Evolutionary conservation across 768 basidiomycete genomes (phyloP).

Genomic region (Strobilomyces confusus): DNA sequence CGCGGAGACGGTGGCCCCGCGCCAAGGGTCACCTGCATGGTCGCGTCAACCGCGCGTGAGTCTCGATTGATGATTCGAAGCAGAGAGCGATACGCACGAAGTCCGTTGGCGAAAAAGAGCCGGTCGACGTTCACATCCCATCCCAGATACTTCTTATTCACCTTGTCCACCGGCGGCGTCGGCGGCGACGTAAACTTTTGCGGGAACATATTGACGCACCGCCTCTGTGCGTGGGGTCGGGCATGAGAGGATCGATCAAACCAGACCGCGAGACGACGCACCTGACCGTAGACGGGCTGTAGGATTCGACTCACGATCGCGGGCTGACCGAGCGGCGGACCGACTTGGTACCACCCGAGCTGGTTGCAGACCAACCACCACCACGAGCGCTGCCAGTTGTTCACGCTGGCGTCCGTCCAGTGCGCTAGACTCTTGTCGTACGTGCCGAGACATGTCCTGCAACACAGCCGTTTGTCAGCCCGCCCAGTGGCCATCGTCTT

Average conservation of each 20-base stretch:
- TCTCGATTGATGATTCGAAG: too few species aligned
- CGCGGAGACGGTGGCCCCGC: slow-evolving; percentile 63
- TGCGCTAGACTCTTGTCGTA: slow-evolving; percentile 36
- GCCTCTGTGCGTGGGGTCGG: slow-evolving; percentile 40
- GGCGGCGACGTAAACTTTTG: slow-evolving; percentile 49
- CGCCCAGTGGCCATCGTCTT: too few species aligned
- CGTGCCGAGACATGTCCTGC: slow-evolving; percentile 38
- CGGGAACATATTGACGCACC: slow-evolving; percentile 67
- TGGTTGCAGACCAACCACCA: slow-evolving; percentile 73
- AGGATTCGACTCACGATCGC: slow-evolving; percentile 33
- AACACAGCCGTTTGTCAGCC: not conserved
- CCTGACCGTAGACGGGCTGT: slow-evolving; percentile 28
- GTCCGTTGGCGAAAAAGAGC: slow-evolving; percentile 68
- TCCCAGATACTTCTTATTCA: slow-evolving; percentile 52
- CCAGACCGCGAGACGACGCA: not conserved
- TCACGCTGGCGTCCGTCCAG: slow-evolving; percentile 53
- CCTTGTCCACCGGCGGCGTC: slow-evolving; percentile 38
- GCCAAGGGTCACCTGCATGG: slow-evolving; percentile 67
- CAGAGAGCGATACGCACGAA: slow-evolving; percentile 40
- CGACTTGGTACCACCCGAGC: slow-evolving; percentile 49
- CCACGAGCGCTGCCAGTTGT: slow-evolving; percentile 63
- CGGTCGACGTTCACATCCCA: slow-evolving; percentile 57
- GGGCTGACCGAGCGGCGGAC: slow-evolving; percentile 36
- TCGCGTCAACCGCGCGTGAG: not conserved
- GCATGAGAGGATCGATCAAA: too few species aligned